Percentiles rank a stretch among this genome's conserved stretches.
Conservation (phyloP, 805 yeast genomes). For the Starmerella stellata region DNA sequence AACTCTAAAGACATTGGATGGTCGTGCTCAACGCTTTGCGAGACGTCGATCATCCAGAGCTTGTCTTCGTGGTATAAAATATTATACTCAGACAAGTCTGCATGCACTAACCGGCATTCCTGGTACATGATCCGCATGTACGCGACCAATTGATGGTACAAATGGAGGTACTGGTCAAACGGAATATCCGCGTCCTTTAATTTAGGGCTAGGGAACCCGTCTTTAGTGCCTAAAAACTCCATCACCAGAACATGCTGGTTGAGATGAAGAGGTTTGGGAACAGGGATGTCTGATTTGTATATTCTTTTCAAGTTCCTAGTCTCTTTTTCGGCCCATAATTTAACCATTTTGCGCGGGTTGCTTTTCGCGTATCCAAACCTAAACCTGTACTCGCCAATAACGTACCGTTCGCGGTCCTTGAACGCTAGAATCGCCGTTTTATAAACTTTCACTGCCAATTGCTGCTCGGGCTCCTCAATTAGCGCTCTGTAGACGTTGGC, state of each 20-base stretch:
- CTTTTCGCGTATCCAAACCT: constrained; percentile 67
- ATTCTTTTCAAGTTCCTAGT: constrained; percentile 80
- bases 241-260: constrained; percentile 81
- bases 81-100: constrained; percentile 90
- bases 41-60: constrained; percentile 82
- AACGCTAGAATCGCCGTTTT: constrained; percentile 94
- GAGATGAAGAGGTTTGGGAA: constrained; percentile 80
- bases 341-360: constrained; percentile 93
- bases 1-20: constrained; percentile 95
- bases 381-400: constrained; percentile 88
- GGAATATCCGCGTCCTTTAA: constrained; percentile 65
- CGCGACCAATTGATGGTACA: constrained; percentile 61
- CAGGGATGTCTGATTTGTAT: constrained; percentile 62
- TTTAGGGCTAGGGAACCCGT: constrained; percentile 82
- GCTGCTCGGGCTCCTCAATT: constrained; percentile 11
- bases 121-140: constrained; percentile 79
- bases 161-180: constrained; percentile 37
- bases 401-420: constrained; percentile 89
- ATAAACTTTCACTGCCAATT: constrained; percentile 71
- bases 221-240: constrained; percentile 66
- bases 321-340: constrained; percentile 97
- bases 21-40: constrained; percentile 94
- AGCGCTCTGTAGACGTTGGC: constrained; percentile 90
- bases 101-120: constrained; percentile 80
- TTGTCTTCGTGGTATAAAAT: constrained; percentile 58